A percentile compares a stretch with the other conserved stretches of the same genome.
phyloP scores from a whole-genome alignment of 441 rosid species.

The Cnidoscolus chayamansa region DNA sequence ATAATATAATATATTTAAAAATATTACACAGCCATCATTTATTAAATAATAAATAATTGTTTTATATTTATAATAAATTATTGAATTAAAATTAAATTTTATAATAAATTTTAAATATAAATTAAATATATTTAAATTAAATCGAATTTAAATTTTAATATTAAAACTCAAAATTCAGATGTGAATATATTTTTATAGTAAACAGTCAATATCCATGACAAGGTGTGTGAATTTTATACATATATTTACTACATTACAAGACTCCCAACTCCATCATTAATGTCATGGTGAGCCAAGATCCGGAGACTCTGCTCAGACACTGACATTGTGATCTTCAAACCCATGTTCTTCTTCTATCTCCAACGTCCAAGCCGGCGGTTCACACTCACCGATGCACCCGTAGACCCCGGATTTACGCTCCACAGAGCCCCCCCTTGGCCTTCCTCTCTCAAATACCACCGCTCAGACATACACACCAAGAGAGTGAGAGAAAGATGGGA shows the following conservation, averaged over 20 bases:
- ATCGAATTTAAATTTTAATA: no score
- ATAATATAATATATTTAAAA: no score
- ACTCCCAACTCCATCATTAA: neutral
- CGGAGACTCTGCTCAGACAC: neutral
- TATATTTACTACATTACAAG: no score
- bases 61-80: no score
- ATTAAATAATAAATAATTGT: no score
- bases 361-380: slow-evolving; percentile 12
- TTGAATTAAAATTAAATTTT: no score
- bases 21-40: no score
- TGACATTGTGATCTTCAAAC: neutral
- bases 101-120: no score
- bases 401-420: neutral
- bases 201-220: neutral
- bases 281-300: slow-evolving; percentile 11
- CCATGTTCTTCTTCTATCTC: neutral
- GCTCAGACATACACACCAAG: neutral
- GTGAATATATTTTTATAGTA: no score
- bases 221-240: neutral
- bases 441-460: neutral
- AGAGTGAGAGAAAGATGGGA: slow-evolving; percentile 24
- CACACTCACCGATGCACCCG: slow-evolving; percentile 11
- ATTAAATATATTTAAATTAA: no score
- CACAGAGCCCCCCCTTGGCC: neutral
- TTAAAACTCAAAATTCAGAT: no score